phyloP scores from a whole-genome alignment of 129 eudicot genomes.

The Deinandra increscens region DNA sequence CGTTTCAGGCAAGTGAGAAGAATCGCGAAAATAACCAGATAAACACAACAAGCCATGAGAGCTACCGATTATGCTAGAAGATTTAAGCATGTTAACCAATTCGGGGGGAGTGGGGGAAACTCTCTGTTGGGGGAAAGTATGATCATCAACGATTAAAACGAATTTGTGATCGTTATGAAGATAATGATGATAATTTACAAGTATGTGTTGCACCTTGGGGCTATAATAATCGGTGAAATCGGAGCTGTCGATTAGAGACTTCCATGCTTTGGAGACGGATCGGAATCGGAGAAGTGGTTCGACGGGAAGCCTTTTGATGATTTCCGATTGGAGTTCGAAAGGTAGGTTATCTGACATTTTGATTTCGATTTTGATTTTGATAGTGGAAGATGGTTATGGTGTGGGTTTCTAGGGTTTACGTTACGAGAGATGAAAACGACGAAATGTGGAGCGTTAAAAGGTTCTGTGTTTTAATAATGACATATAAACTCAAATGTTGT shows the following conservation, averaged over 20 bases:
- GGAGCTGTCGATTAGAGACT: no score
- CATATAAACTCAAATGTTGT: no score
- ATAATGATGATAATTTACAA: background rate
- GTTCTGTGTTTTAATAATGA: no score
- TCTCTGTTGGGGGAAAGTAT: background rate
- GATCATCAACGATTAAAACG: conserved; percentile 6
- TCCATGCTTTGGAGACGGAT: no score
- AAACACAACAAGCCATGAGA: conserved; percentile 2
- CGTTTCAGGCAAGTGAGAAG: no score
- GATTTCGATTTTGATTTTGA: conserved; percentile 2
- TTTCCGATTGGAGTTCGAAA: background rate
- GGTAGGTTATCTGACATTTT: background rate
- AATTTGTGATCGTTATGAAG: background rate
- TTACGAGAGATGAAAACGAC: no score
- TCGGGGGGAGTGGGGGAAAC: background rate
- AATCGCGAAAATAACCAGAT: background rate
- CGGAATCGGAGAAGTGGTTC: background rate
- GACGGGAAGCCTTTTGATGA: background rate
- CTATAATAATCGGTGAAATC: no score
- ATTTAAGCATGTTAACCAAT: background rate
- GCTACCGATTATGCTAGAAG: background rate
- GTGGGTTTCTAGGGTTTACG: background rate
- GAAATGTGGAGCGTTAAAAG: no score
- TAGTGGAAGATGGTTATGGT: no score
- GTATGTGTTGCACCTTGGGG: background rate